These are phyloP conservation scores for Ceratocystis destructans DNA, from an alignment of 2,329 filamentous ascomycete genomes.

Conservation along the genomic window DNA sequence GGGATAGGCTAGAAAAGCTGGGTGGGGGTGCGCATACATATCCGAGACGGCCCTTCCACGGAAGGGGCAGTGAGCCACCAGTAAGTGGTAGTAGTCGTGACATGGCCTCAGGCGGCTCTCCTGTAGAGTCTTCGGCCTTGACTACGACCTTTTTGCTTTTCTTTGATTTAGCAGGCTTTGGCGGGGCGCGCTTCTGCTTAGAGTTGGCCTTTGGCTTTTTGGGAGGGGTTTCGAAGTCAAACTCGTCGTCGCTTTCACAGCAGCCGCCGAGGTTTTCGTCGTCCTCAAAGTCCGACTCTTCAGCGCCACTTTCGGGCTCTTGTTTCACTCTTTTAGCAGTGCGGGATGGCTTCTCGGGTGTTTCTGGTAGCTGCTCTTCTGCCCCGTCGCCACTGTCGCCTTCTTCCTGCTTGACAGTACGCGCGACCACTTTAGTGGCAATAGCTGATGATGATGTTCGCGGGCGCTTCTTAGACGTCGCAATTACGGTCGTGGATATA, in stretches of 20 bases:
- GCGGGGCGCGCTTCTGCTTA: background rate
- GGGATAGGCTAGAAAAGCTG: no score
- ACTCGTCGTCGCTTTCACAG: conserved; percentile 16
- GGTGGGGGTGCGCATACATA: conserved; percentile 11
- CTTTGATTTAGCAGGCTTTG: background rate
- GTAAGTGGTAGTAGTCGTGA: conserved; percentile 13
- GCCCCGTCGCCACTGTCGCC: background rate
- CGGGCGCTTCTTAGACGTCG: background rate
- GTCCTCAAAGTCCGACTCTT: conserved; percentile 13
- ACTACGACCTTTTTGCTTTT: background rate
- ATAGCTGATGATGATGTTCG: background rate
- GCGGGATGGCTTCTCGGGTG: background rate
- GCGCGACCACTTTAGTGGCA: background rate
- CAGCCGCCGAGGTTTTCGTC: conserved; percentile 12
- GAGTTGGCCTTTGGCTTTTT: background rate
- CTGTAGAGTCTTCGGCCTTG: conserved; percentile 1
- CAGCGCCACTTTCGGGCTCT: conserved; percentile 6
- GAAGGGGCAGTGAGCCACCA: conserved; percentile 14
- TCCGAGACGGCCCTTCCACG: conserved; percentile 18
- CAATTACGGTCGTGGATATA: no score
- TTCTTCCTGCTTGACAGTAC: background rate
- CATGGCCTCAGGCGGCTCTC: conserved; percentile 10
- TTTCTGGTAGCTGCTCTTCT: background rate
- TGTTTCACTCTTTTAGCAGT: background rate
- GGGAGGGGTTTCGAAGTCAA: background rate